phyloP scores from a whole-genome alignment of 2,329 filamentous ascomycete genomes.

The Neophaeococcomyces aloes region DNA sequence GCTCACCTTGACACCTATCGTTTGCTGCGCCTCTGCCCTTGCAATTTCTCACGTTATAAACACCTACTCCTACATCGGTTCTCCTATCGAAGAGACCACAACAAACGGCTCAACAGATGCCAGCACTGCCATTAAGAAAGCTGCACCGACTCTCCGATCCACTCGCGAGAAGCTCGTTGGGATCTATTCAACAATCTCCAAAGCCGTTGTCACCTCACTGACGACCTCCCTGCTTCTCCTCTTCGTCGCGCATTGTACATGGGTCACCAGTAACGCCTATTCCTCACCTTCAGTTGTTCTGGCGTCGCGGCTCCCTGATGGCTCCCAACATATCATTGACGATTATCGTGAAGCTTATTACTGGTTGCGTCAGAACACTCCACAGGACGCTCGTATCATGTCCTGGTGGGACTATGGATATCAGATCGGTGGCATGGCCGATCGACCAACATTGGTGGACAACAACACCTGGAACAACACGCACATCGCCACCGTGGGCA shows the following conservation, averaged over 20 bases:
- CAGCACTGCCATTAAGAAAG: constrained; percentile 32
- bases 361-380: constrained; percentile 96
- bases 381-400: constrained; percentile 94
- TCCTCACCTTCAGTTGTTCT: constrained; percentile 95
- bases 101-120: constrained; percentile 25
- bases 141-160: constrained; percentile 54
- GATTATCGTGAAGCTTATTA: constrained; percentile 99
- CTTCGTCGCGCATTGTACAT: constrained; percentile 96
- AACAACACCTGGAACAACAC: constrained; percentile 99
- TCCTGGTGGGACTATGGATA: constrained; percentile 99
- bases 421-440: constrained; percentile 98
- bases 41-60: constrained; percentile 81
- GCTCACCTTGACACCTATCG: constrained; percentile 91
- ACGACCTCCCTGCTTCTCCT: constrained; percentile 74
- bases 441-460: constrained; percentile 90
- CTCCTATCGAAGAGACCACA: constrained; percentile 44
- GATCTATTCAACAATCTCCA: constrained; percentile 71
- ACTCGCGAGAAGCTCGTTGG: constrained; percentile 66
- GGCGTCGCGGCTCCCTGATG: constrained; percentile 83
- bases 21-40: constrained; percentile 87
- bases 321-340: constrained; percentile 96
- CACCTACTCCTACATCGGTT: constrained; percentile 61
- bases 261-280: constrained; percentile 98
- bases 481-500: constrained; percentile 96
- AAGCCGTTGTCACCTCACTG: constrained; percentile 61